Base-by-base conservation (phyloP, 2,329 filamentous ascomycete species). In the Rutstroemia sp. region DNA sequence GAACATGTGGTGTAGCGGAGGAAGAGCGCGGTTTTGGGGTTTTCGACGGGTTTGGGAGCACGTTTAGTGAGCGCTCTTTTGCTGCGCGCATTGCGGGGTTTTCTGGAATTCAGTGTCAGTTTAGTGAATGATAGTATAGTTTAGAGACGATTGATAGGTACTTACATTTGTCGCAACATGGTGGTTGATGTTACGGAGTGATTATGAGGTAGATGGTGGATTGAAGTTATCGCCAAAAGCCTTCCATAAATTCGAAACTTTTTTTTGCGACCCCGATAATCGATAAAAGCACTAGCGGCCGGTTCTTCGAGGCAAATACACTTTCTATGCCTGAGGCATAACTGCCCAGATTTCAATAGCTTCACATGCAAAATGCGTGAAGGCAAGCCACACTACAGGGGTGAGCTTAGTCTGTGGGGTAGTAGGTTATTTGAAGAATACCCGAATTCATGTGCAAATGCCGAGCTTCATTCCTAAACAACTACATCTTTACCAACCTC, bases 21-120 rank as follows among this genome's bases (percentile, higher is more conserved):
- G 72, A 99, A 88, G 64, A 99, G 86, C 59, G 89, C 88, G 34
- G 82, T 88, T 75, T 96, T 96, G 60, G 91, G 84, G 73, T 95
- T 94, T 76, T 99, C 94, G 73, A 88, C 76, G 64, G 84, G 77
- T 73, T 96, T 95, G 57, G 94, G 90, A 69, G 90, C 92, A 69
- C 89, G 88, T 75, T 95, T 92, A 72, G 95, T 94, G 70, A 97
- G 85, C 62, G 90, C 92, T 66, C 94, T 87, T 80, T 96, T 96
- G 58, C 91, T 94, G 78, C 94, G 91, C 66, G 92, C 91, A 74
- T 85, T 89, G 67, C 85, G 85, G 58, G 86, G 82, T 75, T 86
- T 86, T 62, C 82, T 85, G 34, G 18, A 44, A 12, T 37, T 61
- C 54, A 59, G 53, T 48, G 23, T 44, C 37, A 48, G 47, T 41